Evolutionary conservation across 2,329 filamentous ascomycete genomes (phyloP).

Genomic region (Ceratocystis diversiconidia): DNA sequence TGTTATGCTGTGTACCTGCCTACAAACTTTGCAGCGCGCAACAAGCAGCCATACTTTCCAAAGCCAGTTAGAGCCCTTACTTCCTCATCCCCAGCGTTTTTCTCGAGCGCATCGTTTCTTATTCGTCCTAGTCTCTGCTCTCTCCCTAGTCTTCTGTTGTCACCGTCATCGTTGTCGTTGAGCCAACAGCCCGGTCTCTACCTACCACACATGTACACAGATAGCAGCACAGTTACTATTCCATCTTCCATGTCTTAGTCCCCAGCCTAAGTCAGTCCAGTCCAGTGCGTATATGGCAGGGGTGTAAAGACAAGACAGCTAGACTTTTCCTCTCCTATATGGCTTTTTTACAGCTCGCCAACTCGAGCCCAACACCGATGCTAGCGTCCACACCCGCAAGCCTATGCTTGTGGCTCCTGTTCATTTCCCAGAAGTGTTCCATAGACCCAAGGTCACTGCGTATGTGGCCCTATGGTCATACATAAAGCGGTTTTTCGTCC

Average conservation of each 20-base stretch:
- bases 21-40: background rate
- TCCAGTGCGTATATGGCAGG: background rate
- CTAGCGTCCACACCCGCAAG: background rate
- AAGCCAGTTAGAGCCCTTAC: background rate
- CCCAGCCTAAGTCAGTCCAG: background rate
- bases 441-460: too few relatives aligned
- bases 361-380: background rate
- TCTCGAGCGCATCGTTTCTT: background rate
- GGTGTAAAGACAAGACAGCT: background rate
- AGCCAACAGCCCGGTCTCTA: background rate
- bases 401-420: too few relatives aligned
- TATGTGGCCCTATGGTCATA: too few relatives aligned
- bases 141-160: background rate
- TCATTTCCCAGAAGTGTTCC: too few relatives aligned
- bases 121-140: background rate
- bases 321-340: too few relatives aligned
- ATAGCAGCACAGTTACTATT: background rate
- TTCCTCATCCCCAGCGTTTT: background rate
- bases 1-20: too few relatives aligned
- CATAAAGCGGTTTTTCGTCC: too few relatives aligned
- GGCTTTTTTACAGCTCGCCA: too few relatives aligned
- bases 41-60: background rate
- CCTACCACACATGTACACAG: background rate
- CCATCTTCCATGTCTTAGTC: background rate
- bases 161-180: background rate